Evolutionary conservation across 2,329 filamentous ascomycete species (phyloP).

Genomic region (Chrysoporthe austroafricana): DNA sequence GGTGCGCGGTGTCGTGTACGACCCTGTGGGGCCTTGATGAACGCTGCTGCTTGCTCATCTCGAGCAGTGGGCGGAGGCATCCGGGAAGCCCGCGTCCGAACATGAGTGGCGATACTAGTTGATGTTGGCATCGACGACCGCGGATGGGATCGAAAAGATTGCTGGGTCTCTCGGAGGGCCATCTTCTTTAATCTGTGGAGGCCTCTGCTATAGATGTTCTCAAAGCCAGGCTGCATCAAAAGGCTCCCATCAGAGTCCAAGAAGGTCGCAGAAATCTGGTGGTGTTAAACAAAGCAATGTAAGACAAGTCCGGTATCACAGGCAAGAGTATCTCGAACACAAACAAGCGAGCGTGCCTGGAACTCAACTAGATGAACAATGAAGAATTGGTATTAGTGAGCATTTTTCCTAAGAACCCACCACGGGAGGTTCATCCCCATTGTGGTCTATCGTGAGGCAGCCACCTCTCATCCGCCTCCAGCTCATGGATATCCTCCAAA

Average conservation of each 20-base stretch:
- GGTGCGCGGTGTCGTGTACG: slow-evolving; percentile 17
- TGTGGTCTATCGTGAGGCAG: slow-evolving; percentile 11
- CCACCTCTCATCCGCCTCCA: slow-evolving; percentile 28
- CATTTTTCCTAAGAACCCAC: neutral
- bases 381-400: slow-evolving; percentile 16
- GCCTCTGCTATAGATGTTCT: neutral
- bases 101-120: neutral
- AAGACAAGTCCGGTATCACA: slow-evolving; percentile 14
- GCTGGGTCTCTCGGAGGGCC: neutral
- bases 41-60: slow-evolving; percentile 5
- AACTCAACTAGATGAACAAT: slow-evolving; percentile 14
- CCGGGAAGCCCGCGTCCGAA: slow-evolving; percentile 5
- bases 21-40: slow-evolving; percentile 9
- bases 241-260: neutral
- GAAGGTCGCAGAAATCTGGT: slow-evolving; percentile 2
- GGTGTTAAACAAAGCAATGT: slow-evolving; percentile 2
- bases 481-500: slow-evolving; percentile 12
- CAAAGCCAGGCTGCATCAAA: neutral
- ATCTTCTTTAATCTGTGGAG: neutral
- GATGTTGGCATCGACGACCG: neutral
- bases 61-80: neutral
- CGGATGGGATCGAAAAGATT: neutral
- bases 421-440: slow-evolving; percentile 9
- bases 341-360: slow-evolving; percentile 3
- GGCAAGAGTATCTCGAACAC: neutral